phyloP scores from a whole-genome alignment of 345 rosid species.

The Passiflora organensis region DNA sequence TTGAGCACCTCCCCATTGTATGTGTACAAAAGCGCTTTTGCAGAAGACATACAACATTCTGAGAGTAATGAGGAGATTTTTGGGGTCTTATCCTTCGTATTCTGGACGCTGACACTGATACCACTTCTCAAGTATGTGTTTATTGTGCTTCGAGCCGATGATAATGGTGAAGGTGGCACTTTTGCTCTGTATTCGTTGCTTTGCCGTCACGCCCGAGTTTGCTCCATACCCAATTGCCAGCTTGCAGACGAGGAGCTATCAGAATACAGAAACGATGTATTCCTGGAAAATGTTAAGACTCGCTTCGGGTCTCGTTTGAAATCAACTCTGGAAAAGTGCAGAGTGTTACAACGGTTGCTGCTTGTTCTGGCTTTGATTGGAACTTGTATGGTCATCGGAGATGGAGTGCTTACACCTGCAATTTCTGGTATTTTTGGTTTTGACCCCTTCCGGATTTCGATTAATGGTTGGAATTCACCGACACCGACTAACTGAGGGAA shows the following conservation, averaged over 20 bases:
- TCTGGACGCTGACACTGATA: constrained; percentile 39
- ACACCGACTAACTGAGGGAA: neutral
- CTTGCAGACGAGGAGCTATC: constrained; percentile 40
- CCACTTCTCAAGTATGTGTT: constrained; percentile 39
- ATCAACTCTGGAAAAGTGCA: constrained; percentile 30
- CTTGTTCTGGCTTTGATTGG: constrained; percentile 41
- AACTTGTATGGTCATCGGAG: constrained; percentile 50
- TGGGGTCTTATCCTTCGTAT: constrained; percentile 41
- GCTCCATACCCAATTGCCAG: constrained; percentile 39
- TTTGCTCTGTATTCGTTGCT: constrained; percentile 44
- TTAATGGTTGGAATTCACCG: neutral
- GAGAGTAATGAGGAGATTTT: constrained; percentile 44
- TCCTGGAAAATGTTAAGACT: neutral
- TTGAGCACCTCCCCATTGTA: constrained; percentile 46
- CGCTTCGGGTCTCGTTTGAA: constrained; percentile 26
- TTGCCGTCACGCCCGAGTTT: constrained; percentile 39
- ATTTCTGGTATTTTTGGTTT: constrained; percentile 29
- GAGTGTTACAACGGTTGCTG: constrained; percentile 27
- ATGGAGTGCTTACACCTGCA: constrained; percentile 48
- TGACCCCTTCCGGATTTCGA: neutral
- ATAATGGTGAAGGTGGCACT: constrained; percentile 48
- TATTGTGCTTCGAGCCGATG: constrained; percentile 42
- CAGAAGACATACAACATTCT: constrained; percentile 36
- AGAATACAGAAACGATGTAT: constrained; percentile 28
- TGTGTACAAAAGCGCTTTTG: constrained; percentile 41